phyloP scores from a whole-genome alignment of 176 grass and related monocot species.

The Avena insularis region DNA sequence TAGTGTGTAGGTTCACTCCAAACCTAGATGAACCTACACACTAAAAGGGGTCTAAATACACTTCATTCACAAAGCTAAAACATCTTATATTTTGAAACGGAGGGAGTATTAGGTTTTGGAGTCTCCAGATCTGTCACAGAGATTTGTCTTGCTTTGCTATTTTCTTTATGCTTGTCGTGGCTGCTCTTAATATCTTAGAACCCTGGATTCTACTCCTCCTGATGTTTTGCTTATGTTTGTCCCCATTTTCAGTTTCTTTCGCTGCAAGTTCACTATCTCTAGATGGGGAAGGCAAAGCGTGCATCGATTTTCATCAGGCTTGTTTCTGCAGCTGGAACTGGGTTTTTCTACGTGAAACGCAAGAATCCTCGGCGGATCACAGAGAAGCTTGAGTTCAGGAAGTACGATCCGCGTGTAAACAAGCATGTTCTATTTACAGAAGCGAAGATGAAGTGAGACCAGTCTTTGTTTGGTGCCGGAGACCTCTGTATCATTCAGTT shows the following conservation, averaged over 20 bases:
- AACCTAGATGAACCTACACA: too few species aligned
- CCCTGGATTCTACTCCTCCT: not conserved
- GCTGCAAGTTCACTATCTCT: not conserved
- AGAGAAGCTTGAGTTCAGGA: slow-evolving; percentile 80
- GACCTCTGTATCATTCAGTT: not conserved
- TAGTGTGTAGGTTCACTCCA: too few species aligned
- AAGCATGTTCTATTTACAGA: slow-evolving; percentile 75
- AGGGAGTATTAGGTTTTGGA: not conserved
- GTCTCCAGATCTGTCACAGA: not conserved
- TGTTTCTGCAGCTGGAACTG: slow-evolving; percentile 74
- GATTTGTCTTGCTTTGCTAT: not conserved
- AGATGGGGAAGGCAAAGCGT: slow-evolving; percentile 77
- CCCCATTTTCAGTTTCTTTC: not conserved
- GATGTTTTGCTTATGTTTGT: not conserved
- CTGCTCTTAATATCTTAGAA: not conserved
- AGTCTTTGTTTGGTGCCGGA: not conserved
- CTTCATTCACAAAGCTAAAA: too few species aligned
- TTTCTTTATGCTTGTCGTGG: not conserved
- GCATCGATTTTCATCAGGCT: slow-evolving; percentile 71
- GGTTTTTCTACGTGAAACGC: slow-evolving; percentile 74
- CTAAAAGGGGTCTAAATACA: too few species aligned
- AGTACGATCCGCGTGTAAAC: slow-evolving; percentile 72
- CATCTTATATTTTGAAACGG: too few species aligned
- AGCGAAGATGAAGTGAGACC: slow-evolving; percentile 79
- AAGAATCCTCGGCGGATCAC: slow-evolving; percentile 73